Evolutionary conservation across 345 rosid species (phyloP), one percentile per base, ranked within the genome.

Genomic region (Eucalyptus urophylla): DNA sequence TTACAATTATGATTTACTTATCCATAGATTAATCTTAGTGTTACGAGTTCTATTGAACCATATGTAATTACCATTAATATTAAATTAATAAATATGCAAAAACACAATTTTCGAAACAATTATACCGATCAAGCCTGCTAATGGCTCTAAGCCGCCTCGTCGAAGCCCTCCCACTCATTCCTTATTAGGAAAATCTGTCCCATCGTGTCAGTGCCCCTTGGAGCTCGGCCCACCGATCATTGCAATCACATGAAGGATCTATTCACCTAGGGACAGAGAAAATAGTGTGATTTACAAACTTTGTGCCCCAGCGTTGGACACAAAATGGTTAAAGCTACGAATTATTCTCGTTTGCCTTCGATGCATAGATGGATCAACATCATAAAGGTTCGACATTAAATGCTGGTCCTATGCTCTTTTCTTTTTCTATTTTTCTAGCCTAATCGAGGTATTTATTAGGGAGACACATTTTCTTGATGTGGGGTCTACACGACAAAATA

Each of bases 61-160:
- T 50, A 0, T 16, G 3, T 7, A 51, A 51, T 51, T 51, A 1
- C 0, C 54, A 51, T 17, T 0, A 1, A 51, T 51, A 51, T 19
- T 53, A 53, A 53, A 53, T 58, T 25, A 58, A 25, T 58, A 25
- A 58, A 58, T 25, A 58, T 58, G 65, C n/a, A 58, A 25, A 25
- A 25, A 25, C 2, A 12, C 3, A 58, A 25, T 58, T 58, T 25
- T 25, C 14, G 14, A 25, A 58, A 58, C n/a, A 25, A 25, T 24
- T 58, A 25, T 25, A 2, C 2, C 0, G 14, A 10, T 11, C 0
- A 5, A 0, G n/a, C 65, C 65, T 25, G 0, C 14, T 58, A 25
- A 25, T 27, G n/a, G 14, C n/a, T 58, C 14, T 1, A 27, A 27
- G 6, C 7, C 15, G n/a, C 67, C 65, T 58, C 1, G n/a, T 5